Base-by-base conservation (phyloP, 2,329 filamentous ascomycete genomes). In the Sclerotinia spermophila region DNA sequence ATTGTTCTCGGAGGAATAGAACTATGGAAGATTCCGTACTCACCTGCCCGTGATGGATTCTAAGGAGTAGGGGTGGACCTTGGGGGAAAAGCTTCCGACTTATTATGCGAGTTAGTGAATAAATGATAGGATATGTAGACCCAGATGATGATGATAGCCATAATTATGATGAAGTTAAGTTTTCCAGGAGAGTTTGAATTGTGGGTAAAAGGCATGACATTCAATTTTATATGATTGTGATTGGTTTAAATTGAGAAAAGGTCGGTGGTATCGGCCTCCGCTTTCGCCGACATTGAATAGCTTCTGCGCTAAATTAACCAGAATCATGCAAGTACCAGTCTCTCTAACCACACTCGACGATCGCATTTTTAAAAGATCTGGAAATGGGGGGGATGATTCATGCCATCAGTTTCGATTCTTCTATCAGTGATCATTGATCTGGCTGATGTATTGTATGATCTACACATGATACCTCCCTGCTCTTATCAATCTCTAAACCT, bases 201-300 rank as follows among this genome's bases (percentile, higher is more conserved):
- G 24, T 24, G 17, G 44, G 30, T 51, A 19, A 38, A 24, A 38
- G n/a, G 35, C 15, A 62, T 45, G 60, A 35, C 42, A 30, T 17
- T 19, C 21, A 21, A 19, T 24, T 62, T 44, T 24, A 27, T 33
- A 11, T 35, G 30, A n/a, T 38, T 64, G 30, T 21, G 30, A 64
- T 64, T 51, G 44, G 61, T 53, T 35, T 30, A 33, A 27, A 51
- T 48, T 17, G 15, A 65, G 15, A 24, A n/a, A 33, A 65, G 27
- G 61, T 65, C 61, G 61, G 61, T 65, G 61, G 24, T 51, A 38
- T 65, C 61, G 61, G 61, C 61, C 33, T 65, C 33, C 61, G 61
- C 61, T 38, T 65, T 51, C 61, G 38, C 61, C 61, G 61, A 51
- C 33, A 38, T 51, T 38, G 30, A 38, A 24, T n/a, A n/a, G 30